phyloP scores from a whole-genome alignment of 805 yeast genomes.

The Teunomyces atbi region DNA sequence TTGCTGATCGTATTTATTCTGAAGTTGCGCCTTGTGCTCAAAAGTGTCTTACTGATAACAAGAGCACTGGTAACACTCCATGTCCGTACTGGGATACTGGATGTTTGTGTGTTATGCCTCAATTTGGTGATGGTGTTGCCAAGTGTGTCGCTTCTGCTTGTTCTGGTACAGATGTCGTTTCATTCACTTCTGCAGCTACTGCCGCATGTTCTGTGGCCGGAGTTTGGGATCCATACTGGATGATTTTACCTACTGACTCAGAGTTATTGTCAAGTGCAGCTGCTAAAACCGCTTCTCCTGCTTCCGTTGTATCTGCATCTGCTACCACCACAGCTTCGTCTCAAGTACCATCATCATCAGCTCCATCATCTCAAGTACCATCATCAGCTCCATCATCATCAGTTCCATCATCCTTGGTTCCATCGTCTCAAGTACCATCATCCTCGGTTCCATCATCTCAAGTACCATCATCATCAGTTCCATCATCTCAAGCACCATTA shows the following conservation, averaged over 20 bases:
- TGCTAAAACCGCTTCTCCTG: constrained; percentile 15
- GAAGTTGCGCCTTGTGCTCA: constrained; percentile 36
- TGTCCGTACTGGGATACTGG: constrained; percentile 47
- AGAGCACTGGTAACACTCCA: constrained; percentile 32
- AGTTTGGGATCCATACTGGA: constrained; percentile 35
- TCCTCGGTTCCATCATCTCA: neutral
- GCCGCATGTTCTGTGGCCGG: constrained; percentile 36
- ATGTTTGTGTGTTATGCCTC: constrained; percentile 41
- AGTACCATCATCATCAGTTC: neutral
- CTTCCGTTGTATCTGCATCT: constrained; percentile 9
- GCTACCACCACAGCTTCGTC: constrained; percentile 7
- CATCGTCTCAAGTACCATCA: neutral
- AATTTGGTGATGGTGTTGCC: constrained; percentile 29
- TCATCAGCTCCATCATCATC: neutral
- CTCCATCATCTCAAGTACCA: neutral
- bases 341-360: neutral
- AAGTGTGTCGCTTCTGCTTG: constrained; percentile 28
- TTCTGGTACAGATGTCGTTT: constrained; percentile 28
- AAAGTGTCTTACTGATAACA: constrained; percentile 22
- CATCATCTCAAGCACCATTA: neutral
- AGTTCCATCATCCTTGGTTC: neutral
- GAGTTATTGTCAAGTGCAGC: constrained; percentile 27
- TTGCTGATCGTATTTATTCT: constrained; percentile 36
- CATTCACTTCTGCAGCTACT: constrained; percentile 30
- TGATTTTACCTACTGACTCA: constrained; percentile 22